These are phyloP conservation scores for Nicotiana tabacum DNA, from an alignment of 257 asterid genomes.

Conservation along the genomic window DNA sequence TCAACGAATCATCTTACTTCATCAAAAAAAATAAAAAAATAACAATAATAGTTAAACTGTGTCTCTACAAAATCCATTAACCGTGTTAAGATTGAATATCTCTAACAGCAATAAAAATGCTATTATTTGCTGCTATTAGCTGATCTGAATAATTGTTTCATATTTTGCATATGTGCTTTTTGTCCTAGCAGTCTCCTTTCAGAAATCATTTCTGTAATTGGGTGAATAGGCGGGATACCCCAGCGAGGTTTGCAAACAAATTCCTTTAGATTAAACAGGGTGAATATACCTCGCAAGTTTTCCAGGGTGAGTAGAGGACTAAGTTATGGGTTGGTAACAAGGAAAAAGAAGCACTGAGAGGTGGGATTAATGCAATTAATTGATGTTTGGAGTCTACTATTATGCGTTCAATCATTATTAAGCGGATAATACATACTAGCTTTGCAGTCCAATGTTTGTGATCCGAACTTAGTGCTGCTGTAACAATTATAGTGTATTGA, in stretches of 20 bases:
- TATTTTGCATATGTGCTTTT: neutral
- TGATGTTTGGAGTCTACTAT: neutral
- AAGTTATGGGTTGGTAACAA: neutral
- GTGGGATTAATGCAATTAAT: neutral
- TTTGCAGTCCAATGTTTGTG: neutral
- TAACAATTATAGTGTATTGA: neutral
- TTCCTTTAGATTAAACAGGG: neutral
- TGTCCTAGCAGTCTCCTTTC: neutral
- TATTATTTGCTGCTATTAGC: neutral
- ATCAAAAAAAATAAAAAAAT: no score
- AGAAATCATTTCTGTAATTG: neutral
- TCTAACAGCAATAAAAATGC: no score
- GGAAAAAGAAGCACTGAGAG: neutral
- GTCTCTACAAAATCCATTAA: neutral
- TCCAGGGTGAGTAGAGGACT: neutral
- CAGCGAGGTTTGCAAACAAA: neutral
- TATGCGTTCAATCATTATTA: neutral
- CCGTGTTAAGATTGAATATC: neutral
- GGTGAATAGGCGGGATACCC: neutral
- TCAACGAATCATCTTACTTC: no score
- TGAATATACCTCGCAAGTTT: neutral
- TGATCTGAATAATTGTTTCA: neutral
- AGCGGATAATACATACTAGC: neutral
- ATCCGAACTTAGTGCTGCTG: neutral
- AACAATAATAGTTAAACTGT: no score